Conservation (phyloP, 116 monocot species). For the Phalaenopsis hybrid region DNA sequence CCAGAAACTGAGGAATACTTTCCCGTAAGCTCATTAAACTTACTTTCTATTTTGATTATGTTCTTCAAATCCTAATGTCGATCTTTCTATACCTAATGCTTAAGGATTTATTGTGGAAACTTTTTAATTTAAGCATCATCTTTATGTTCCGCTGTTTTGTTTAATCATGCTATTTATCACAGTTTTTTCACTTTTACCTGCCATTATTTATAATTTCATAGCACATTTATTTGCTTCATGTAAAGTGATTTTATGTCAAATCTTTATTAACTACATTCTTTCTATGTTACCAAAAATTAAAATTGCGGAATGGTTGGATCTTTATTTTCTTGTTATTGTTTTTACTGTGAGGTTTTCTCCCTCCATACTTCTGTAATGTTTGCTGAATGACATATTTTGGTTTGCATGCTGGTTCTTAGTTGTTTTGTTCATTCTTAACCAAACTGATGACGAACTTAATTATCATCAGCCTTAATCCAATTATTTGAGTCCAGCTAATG, state of each 20-base stretch:
- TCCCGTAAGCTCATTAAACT: slow-evolving; percentile 51
- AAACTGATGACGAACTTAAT: too few relatives aligned
- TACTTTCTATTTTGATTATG: background rate
- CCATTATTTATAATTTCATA: background rate
- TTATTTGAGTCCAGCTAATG: background rate
- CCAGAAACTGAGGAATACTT: slow-evolving; percentile 61
- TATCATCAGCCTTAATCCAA: background rate
- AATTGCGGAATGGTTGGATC: background rate
- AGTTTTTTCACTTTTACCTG: background rate
- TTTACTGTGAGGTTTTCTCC: background rate
- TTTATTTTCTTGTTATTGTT: background rate
- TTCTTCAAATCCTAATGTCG: background rate
- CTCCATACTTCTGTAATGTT: background rate
- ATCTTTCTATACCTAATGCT: background rate
- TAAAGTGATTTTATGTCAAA: too few relatives aligned
- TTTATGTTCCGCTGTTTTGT: background rate
- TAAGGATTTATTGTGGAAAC: background rate
- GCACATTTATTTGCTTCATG: background rate
- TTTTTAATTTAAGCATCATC: background rate
- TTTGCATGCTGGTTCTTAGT: slow-evolving; percentile 1
- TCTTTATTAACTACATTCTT: background rate
- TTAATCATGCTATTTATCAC: background rate
- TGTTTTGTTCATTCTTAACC: background rate
- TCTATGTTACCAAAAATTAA: background rate
- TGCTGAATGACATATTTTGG: background rate